Evolutionary conservation across 1,139 yeast species (phyloP).

Genomic region (Hemisphaericaspora subhashii): DNA sequence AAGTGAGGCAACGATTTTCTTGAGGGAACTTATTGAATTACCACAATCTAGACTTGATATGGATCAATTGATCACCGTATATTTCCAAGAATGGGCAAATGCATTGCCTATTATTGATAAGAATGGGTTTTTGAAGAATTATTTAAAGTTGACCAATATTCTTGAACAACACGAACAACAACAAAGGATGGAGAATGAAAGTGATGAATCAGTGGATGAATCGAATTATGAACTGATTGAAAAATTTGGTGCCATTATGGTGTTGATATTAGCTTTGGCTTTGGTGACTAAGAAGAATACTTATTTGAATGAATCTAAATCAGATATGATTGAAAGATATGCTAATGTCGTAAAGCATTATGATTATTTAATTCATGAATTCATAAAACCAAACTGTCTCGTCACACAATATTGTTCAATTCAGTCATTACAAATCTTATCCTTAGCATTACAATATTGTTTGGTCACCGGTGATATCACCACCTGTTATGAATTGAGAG

Average conservation of each 20-base stretch:
- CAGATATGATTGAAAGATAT: slow-evolving; percentile 21
- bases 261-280: slow-evolving; percentile 60
- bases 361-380: slow-evolving; percentile 53
- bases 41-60: slow-evolving; percentile 55
- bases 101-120: slow-evolving; percentile 69
- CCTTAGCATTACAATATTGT: slow-evolving; percentile 71
- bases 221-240: slow-evolving; percentile 41
- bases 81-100: slow-evolving; percentile 79
- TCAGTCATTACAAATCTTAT: slow-evolving; percentile 67
- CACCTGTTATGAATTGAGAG: slow-evolving; percentile 74
- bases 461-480: slow-evolving; percentile 72
- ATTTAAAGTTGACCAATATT: slow-evolving; percentile 46
- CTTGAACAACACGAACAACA: too few relatives aligned
- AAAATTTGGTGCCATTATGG: slow-evolving; percentile 60
- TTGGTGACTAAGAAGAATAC: slow-evolving; percentile 42
- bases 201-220: slow-evolving; percentile 10
- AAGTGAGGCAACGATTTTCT: slow-evolving; percentile 43
- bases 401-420: slow-evolving; percentile 59
- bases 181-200: background rate
- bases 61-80: slow-evolving; percentile 57
- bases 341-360: slow-evolving; percentile 39
- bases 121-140: slow-evolving; percentile 60
- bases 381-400: slow-evolving; percentile 52
- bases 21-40: slow-evolving; percentile 44
- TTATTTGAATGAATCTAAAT: slow-evolving; percentile 18